phyloP scores from a whole-genome alignment of 306 rosid species.

The Delonix regia region DNA sequence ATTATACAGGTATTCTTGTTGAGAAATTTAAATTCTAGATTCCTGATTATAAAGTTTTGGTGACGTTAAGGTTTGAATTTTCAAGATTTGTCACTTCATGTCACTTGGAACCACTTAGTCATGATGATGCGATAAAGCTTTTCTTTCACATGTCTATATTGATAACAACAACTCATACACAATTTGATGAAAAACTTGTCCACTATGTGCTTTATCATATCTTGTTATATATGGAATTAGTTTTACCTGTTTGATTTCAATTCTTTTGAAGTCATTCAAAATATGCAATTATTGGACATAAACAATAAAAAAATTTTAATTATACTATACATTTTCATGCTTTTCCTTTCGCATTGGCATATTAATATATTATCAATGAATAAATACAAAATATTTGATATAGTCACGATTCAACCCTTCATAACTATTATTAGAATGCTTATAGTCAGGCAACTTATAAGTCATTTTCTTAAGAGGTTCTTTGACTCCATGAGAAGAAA shows the following conservation, averaged over 20 bases:
- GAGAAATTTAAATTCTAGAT: conserved; percentile 37
- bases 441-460: neutral
- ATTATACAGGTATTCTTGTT: conserved; percentile 40
- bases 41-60: conserved; percentile 55
- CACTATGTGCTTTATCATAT: conserved; percentile 37
- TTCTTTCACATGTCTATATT: conserved; percentile 42
- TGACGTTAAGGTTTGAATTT: conserved; percentile 55
- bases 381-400: neutral
- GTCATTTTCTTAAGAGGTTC: too few relatives aligned
- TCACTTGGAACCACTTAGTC: conserved; percentile 40
- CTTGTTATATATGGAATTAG: neutral
- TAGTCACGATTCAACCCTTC: neutral
- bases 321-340: neutral
- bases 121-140: conserved; percentile 46
- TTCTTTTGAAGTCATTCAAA: neutral
- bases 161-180: neutral
- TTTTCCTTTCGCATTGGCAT: neutral
- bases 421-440: neutral
- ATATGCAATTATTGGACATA: neutral
- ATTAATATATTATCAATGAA: neutral
- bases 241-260: neutral
- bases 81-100: conserved; percentile 35
- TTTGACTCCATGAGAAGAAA: too few relatives aligned
- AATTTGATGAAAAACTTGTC: conserved; percentile 38
- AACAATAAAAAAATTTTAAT: neutral